Evolutionary conservation across 805 yeast species (phyloP).

Genomic region (Yarrowia osloensis): DNA sequence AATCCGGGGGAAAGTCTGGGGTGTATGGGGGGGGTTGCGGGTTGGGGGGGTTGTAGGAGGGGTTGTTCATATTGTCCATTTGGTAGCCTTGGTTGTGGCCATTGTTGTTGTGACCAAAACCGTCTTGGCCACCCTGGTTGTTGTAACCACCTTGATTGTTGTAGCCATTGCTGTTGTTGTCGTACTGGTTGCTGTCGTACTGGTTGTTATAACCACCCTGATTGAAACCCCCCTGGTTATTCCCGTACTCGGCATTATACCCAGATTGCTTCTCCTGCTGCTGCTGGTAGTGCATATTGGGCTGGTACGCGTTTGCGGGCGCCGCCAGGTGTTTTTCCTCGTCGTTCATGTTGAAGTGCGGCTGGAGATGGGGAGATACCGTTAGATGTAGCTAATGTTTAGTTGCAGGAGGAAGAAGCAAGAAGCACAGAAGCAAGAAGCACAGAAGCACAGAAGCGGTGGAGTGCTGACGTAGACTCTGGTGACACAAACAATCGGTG

Average conservation of each 20-base stretch:
- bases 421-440: too few species aligned
- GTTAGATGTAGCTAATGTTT: too few species aligned
- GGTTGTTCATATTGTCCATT: constrained; percentile 2
- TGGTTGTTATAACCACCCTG: neutral
- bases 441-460: too few species aligned
- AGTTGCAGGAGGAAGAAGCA: too few species aligned
- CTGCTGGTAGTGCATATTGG: constrained; percentile 32
- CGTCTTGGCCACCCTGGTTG: neutral
- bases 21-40: neutral
- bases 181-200: neutral
- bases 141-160: neutral
- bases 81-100: neutral
- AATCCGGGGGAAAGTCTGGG: neutral
- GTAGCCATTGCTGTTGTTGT: neutral
- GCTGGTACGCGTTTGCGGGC: constrained; percentile 31
- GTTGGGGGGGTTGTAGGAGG: neutral
- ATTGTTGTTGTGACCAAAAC: neutral
- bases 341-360: neutral
- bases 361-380: neutral
- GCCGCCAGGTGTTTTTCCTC: constrained; percentile 27
- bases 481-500: too few species aligned
- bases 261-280: constrained; percentile 32
- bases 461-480: too few species aligned
- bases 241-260: constrained; percentile 31
- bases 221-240: too few species aligned